Percentiles rank a stretch among this genome's conserved stretches.
phyloP scores from a whole-genome alignment of 768 basidiomycete genomes.

The Mycena rosella region DNA sequence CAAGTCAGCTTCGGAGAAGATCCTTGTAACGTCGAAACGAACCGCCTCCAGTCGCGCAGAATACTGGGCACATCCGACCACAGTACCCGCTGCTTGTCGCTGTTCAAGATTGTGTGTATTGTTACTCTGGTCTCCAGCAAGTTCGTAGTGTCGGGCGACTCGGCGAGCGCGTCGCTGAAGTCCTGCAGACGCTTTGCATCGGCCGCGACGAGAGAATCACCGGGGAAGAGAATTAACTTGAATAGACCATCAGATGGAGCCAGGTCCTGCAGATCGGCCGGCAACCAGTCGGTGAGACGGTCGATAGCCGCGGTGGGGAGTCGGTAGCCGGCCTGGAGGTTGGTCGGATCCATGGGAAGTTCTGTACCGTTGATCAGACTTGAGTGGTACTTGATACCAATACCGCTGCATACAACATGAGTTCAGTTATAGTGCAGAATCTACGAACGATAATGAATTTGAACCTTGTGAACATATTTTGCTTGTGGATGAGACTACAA shows the following conservation, averaged over 20 bases:
- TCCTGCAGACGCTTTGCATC: not conserved
- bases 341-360: constrained; percentile 47
- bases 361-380: constrained; percentile 50
- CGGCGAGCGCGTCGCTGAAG: not conserved
- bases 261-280: constrained; percentile 55
- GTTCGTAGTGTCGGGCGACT: not conserved
- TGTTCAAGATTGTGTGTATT: constrained; percentile 10
- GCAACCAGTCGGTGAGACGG: constrained; percentile 51
- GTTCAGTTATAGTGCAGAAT: not conserved
- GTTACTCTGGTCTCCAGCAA: constrained; percentile 1
- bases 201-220: constrained; percentile 40
- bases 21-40: not conserved
- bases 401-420: constrained; percentile 42
- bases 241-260: constrained; percentile 54
- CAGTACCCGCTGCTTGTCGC: constrained; percentile 8
- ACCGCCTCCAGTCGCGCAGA: constrained; percentile 21
- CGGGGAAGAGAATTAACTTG: constrained; percentile 41
- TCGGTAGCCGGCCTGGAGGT: constrained; percentile 53
- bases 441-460: not conserved
- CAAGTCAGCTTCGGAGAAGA: not conserved
- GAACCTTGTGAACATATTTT: constrained; percentile 17
- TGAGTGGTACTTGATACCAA: constrained; percentile 56
- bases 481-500: constrained; percentile 13
- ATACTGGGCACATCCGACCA: constrained; percentile 14
- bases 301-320: constrained; percentile 52